Evolutionary conservation across 148 eudicot genomes (phyloP), one percentile per base, ranked within the genome.

Genomic region (Diospyros lotus): DNA sequence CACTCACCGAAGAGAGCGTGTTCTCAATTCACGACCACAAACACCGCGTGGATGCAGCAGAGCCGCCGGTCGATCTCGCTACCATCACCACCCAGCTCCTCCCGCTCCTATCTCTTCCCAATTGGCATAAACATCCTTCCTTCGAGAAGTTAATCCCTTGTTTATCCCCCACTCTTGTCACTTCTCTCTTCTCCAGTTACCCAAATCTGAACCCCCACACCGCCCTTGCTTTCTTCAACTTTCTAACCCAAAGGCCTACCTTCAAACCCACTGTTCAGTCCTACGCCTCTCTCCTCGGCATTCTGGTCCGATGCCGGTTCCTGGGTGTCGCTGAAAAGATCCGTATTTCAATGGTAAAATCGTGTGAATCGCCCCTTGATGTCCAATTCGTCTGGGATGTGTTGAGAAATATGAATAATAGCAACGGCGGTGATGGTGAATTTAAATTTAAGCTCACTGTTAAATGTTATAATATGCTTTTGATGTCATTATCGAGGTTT

Each of bases 401-500:
- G 1, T 77, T 87, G 80, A 80, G 77, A 14, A 77, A 63, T 10
- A 81, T 86, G 86, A 48, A 48, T 48, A 28, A 28, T 28, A 28
- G 28, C 28, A 28, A 28, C 28, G 52, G 4, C 8, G 52, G 74
- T 75, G 80, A 79, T 66, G 80, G 58, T 28, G 76, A 73, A 17
- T 64, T 73, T 43, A 75, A 67, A 48, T 85, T 86, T 84, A 81
- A 76, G 73, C 77, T 86, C 64, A 78, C 76, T 81, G 78, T 87
- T 18, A 81, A 79, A 82, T 73, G 86, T 71, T 90, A 84, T 68
- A 90, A 90, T 80, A 73, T 60, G 60, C 62, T 86, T 51, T 79
- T 88, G 68, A 88, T 90, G 94, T 73, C 81, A 1, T 74, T 90
- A 40, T 79, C 85, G 74, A 81, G 86, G 83, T 86, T 88, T 83